phyloP scores from a whole-genome alignment of 2,329 filamentous ascomycete species.

The Aspergillus sojae region DNA sequence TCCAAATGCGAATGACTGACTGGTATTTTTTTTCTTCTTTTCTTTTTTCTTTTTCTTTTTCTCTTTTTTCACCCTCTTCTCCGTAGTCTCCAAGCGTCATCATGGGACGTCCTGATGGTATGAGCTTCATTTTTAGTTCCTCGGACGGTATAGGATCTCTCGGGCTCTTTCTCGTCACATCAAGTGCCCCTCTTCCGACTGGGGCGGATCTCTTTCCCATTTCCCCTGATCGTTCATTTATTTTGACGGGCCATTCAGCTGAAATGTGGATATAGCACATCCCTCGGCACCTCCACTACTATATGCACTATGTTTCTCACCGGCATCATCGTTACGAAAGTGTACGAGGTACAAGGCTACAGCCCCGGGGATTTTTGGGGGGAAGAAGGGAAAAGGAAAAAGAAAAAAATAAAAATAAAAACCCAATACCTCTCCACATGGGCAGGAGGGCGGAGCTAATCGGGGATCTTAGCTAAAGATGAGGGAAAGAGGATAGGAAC shows the following conservation, averaged over 20 bases:
- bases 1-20: not conserved
- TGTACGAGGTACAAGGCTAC: not conserved
- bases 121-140: not conserved
- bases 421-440: not conserved
- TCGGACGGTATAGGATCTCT: not conserved
- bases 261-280: slow-evolving; percentile 3
- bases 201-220: not conserved
- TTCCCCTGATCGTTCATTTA: not conserved
- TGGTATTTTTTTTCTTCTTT: not conserved
- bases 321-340: slow-evolving; percentile 6
- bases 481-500: not conserved
- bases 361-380: not conserved
- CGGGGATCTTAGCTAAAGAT: not conserved
- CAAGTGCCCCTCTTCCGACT: not conserved
- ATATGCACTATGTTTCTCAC: not conserved
- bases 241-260: not conserved
- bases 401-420: not conserved
- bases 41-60: not conserved
- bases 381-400: not conserved
- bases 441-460: not conserved
- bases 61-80: not conserved
- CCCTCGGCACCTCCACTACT: not conserved
- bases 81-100: not conserved
- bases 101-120: not conserved
- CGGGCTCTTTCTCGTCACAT: not conserved